Conservation (phyloP, 2,329 filamentous ascomycete species). For the Microascus cirrosus region DNA sequence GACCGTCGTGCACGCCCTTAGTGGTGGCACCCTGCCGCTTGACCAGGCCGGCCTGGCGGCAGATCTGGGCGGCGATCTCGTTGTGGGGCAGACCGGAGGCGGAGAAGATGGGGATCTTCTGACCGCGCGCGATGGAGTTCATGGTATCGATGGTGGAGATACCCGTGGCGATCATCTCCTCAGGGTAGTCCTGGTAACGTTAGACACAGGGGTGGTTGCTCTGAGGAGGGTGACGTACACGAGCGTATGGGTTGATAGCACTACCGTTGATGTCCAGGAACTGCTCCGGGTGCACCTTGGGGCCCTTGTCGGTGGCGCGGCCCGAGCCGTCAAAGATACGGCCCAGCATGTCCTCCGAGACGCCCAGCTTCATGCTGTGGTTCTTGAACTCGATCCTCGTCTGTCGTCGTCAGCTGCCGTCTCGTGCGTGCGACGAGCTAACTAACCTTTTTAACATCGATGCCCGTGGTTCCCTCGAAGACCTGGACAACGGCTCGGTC, state of each 20-base stretch:
- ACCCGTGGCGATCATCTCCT: constrained; percentile 99
- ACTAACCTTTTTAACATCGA: constrained; percentile 95
- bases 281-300: constrained; percentile 94
- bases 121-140: constrained; percentile 94
- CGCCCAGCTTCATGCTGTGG: constrained; percentile 93
- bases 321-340: constrained; percentile 98
- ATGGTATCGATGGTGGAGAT: constrained; percentile 99
- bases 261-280: constrained; percentile 98
- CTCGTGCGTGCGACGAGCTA: background rate
- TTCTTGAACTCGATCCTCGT: constrained; percentile 97
- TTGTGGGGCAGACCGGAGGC: constrained; percentile 97
- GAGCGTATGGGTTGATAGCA: constrained; percentile 95
- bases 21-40: constrained; percentile 66
- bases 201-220: background rate
- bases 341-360: constrained; percentile 98
- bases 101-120: constrained; percentile 99
- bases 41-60: constrained; percentile 89
- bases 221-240: constrained; percentile 46
- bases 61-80: constrained; percentile 98
- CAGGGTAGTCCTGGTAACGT: constrained; percentile 72
- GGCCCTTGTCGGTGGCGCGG: constrained; percentile 96
- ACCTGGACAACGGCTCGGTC: constrained; percentile 95
- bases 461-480: constrained; percentile 92
- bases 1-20: constrained; percentile 91
- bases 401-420: constrained; percentile 28